These are phyloP conservation scores for Phytomonas francai DNA, from an alignment of 208 protist genomes.

Conservation along the genomic window DNA sequence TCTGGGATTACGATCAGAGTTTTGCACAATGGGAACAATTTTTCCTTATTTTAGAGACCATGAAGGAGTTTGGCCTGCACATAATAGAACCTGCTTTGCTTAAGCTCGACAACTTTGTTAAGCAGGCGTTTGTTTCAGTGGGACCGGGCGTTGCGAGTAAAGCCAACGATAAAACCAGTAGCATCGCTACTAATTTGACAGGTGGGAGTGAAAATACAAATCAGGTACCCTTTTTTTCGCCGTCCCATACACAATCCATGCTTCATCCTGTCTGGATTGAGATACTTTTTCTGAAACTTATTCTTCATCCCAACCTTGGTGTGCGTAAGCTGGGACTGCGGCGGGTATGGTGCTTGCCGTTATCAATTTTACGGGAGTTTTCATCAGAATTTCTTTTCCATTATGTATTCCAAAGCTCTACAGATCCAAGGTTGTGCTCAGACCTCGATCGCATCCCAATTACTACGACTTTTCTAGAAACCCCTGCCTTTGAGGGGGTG, in stretches of 20 bases:
- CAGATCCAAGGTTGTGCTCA: conserved; percentile 59
- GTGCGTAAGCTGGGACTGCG: conserved; percentile 65
- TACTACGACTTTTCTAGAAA: conserved; percentile 43
- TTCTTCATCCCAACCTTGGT: conserved; percentile 71
- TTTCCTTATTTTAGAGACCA: conserved; percentile 73
- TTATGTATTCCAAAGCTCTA: conserved; percentile 33
- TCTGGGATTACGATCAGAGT: not conserved
- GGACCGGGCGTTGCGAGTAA: not conserved
- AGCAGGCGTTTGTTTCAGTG: conserved; percentile 19
- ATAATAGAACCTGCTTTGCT: conserved; percentile 66
- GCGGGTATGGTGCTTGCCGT: conserved; percentile 46
- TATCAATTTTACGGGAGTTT: conserved; percentile 33
- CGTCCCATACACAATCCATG: conserved; percentile 4
- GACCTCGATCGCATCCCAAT: conserved; percentile 67
- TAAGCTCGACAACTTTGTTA: conserved; percentile 58
- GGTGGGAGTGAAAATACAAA: not conserved
- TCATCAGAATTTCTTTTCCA: conserved; percentile 54
- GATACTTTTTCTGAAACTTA: conserved; percentile 72
- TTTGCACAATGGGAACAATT: conserved; percentile 46
- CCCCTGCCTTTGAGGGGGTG: conserved; percentile 57
- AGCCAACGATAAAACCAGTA: not conserved
- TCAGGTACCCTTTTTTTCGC: not conserved
- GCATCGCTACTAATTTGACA: not conserved
- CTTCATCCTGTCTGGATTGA: conserved; percentile 65
- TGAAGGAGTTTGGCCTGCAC: conserved; percentile 82